A percentile compares a stretch with the other conserved stretches of the same genome.
Conservation (phyloP, 1,139 yeast genomes). For the Zygosaccharomyces pseudobailii region DNA sequence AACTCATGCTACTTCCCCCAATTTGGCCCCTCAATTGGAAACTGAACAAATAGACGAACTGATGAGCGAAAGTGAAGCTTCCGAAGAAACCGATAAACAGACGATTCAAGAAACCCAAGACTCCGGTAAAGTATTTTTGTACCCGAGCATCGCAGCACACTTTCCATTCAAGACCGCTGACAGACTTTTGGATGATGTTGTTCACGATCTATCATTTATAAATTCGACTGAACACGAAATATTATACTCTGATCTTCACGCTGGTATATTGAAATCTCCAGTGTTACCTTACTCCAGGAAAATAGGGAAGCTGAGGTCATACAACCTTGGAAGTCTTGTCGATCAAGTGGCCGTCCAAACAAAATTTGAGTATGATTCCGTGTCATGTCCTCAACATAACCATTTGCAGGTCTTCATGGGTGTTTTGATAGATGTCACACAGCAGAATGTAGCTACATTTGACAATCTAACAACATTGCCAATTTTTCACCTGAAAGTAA, state of each 20-base stretch:
- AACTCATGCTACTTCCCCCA: background rate
- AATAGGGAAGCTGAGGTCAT: conserved; percentile 21
- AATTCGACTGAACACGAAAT: conserved; percentile 14
- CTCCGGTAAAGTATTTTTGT: conserved; percentile 27
- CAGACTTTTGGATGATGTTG: conserved; percentile 59
- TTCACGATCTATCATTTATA: conserved; percentile 30
- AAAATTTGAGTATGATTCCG: conserved; percentile 27
- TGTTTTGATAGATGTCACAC: conserved; percentile 20
- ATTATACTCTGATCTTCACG: conserved; percentile 10
- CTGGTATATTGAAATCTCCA: conserved; percentile 30
- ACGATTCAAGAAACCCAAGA: conserved; percentile 12
- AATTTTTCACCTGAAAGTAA: conserved; percentile 36
- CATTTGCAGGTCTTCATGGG: conserved; percentile 28
- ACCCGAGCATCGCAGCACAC: conserved; percentile 29
- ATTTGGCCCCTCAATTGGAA: background rate
- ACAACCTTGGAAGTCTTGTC: conserved; percentile 25
- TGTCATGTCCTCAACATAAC: conserved; percentile 28
- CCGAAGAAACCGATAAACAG: background rate
- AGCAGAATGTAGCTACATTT: conserved; percentile 5
- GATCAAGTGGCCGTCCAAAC: conserved; percentile 31
- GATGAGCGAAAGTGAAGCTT: background rate
- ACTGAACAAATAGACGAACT: conserved; percentile 1
- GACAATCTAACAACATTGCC: conserved; percentile 25
- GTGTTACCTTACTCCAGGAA: conserved; percentile 31
- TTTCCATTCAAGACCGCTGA: conserved; percentile 56